phyloP scores from a whole-genome alignment of 140 eudicot species.

The Oenanthe javanica region DNA sequence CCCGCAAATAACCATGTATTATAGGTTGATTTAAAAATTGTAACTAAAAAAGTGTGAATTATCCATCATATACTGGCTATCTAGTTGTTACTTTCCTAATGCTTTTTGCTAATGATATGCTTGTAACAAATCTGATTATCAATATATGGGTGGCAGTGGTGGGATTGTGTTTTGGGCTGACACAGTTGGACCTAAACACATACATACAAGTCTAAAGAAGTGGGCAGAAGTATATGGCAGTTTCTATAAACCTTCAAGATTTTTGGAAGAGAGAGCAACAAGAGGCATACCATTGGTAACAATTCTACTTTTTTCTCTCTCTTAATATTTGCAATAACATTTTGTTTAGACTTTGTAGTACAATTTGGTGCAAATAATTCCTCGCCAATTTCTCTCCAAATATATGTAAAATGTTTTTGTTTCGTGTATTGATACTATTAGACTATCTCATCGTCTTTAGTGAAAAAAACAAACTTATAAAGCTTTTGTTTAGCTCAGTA shows the following conservation, averaged over 20 bases:
- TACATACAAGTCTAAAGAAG: conserved; percentile 63
- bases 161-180: conserved; percentile 92
- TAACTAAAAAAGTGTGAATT: background rate
- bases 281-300: conserved; percentile 75
- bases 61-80: background rate
- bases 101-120: background rate
- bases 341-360: background rate
- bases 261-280: conserved; percentile 85
- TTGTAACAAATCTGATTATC: background rate
- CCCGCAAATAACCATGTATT: background rate
- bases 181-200: conserved; percentile 65
- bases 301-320: background rate
- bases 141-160: conserved; percentile 47
- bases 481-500: background rate
- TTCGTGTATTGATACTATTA: background rate
- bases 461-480: background rate
- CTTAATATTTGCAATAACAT: background rate
- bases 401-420: background rate
- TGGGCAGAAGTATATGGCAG: conserved; percentile 64
- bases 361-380: background rate
- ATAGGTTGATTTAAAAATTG: background rate
- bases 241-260: conserved; percentile 78
- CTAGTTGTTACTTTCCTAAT: background rate
- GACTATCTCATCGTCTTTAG: background rate
- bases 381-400: background rate